Conservation (phyloP, 2,329 filamentous ascomycete genomes). For the Botrytis medusae region DNA sequence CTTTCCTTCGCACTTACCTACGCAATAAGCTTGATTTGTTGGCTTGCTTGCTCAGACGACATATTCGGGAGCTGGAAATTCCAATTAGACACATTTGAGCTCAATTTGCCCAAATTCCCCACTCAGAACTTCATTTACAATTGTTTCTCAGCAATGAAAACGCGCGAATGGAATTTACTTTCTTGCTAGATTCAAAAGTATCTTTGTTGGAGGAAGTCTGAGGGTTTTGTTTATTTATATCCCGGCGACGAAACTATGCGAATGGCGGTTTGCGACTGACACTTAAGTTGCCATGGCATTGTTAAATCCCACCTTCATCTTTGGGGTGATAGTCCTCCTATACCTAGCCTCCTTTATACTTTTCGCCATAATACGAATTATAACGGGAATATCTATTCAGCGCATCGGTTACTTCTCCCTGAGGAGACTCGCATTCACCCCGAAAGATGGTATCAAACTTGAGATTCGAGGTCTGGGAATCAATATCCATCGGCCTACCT, state of each 20-base stretch:
- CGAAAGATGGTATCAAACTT: slow-evolving; percentile 83
- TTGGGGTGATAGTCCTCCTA: slow-evolving; percentile 79
- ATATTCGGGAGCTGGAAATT: slow-evolving; percentile 7
- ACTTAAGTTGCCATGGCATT: slow-evolving; percentile 54
- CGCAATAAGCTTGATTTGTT: slow-evolving; percentile 10
- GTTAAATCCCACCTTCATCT: slow-evolving; percentile 75
- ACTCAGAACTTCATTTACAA: slow-evolving; percentile 1
- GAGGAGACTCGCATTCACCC: slow-evolving; percentile 85
- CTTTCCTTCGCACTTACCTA: neutral
- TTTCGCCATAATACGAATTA: slow-evolving; percentile 87
- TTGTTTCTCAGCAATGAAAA: slow-evolving; percentile 21
- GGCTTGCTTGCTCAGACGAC: neutral
- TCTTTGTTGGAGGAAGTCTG: slow-evolving; percentile 15
- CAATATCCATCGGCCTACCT: slow-evolving; percentile 87
- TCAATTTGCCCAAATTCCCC: slow-evolving; percentile 20
- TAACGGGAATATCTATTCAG: slow-evolving; percentile 94
- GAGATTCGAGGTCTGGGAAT: slow-evolving; percentile 87
- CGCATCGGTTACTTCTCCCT: slow-evolving; percentile 90
- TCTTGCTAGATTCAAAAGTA: slow-evolving; percentile 11
- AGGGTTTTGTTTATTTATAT: slow-evolving; percentile 1
- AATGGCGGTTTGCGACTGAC: slow-evolving; percentile 21
- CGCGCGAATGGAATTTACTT: slow-evolving; percentile 15
- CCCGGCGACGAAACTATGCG: slow-evolving; percentile 7
- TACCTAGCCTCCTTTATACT: slow-evolving; percentile 92
- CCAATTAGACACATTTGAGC: slow-evolving; percentile 20